phyloP scores from a whole-genome alignment of 331 rosid genomes.

The Malus hybrid region DNA sequence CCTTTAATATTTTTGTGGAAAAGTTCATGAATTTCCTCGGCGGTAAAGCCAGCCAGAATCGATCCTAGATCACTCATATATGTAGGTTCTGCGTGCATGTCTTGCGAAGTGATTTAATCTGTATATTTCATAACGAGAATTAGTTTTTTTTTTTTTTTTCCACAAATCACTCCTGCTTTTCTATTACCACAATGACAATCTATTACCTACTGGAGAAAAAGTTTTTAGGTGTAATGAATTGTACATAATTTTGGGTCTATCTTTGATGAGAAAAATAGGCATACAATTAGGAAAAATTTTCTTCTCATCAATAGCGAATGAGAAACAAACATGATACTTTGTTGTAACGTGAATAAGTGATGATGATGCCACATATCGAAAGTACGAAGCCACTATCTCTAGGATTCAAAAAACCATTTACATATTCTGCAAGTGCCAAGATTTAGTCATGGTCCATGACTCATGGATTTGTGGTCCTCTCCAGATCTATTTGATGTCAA shows the following conservation, averaged over 20 bases:
- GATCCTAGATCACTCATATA: too few species aligned
- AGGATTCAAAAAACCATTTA: not conserved
- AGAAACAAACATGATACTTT: not conserved
- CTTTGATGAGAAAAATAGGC: not conserved
- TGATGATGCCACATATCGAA: not conserved
- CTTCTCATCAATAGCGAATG: not conserved
- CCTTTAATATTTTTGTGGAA: not conserved
- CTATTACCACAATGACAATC: too few species aligned
- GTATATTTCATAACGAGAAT: too few species aligned
- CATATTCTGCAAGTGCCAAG: not conserved
- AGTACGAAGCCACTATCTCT: not conserved
- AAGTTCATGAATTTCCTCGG: not conserved
- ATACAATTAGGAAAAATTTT: not conserved
- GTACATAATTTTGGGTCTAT: not conserved
- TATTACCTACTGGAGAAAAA: too few species aligned
- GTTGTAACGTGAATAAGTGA: not conserved
- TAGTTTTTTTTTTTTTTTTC: too few species aligned
- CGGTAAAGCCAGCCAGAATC: not conserved
- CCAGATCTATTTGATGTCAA: not conserved
- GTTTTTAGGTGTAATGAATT: not conserved
- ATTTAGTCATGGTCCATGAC: not conserved
- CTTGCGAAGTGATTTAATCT: not conserved
- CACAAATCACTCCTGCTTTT: too few species aligned
- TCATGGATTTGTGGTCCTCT: not conserved
- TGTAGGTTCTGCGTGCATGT: not conserved